Evolutionary conservation across 2,329 filamentous ascomycete genomes (phyloP).

Genomic region (Botryosphaeria dothidea): DNA sequence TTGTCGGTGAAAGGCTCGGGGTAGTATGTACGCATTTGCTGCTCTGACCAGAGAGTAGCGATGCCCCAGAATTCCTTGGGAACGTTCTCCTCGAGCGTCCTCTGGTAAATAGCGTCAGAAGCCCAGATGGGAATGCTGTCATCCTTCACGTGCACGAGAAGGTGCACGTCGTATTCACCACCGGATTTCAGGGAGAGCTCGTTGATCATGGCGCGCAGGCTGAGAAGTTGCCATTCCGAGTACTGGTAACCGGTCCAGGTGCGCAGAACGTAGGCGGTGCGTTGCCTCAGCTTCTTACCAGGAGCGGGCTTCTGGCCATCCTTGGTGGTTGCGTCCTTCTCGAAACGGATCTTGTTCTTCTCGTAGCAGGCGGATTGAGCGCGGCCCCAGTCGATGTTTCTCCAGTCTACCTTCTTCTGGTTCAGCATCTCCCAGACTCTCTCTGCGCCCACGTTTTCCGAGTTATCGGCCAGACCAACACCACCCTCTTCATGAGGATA

Average conservation of each 20-base stretch:
- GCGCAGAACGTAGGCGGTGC: constrained; percentile 82
- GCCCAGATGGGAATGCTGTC: constrained; percentile 75
- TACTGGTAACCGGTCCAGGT: constrained; percentile 83
- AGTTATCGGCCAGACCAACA: constrained; percentile 49
- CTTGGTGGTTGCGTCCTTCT: constrained; percentile 31
- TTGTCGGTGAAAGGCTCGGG: constrained; percentile 74
- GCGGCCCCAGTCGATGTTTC: constrained; percentile 49
- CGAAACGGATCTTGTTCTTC: constrained; percentile 52
- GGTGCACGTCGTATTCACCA: constrained; percentile 82
- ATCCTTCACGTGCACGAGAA: constrained; percentile 84
- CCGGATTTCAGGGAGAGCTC: constrained; percentile 80
- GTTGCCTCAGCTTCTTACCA: constrained; percentile 48
- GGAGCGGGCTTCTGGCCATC: constrained; percentile 27
- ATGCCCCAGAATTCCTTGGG: constrained; percentile 86
- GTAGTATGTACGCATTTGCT: constrained; percentile 89
- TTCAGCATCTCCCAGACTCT: constrained; percentile 59
- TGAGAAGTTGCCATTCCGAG: constrained; percentile 75
- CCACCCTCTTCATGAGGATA: constrained; percentile 48
- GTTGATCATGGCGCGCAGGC: constrained; percentile 78
- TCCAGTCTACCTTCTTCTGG: constrained; percentile 52
- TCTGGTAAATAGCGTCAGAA: constrained; percentile 67
- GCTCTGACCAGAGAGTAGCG: constrained; percentile 89
- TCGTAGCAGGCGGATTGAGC: constrained; percentile 50
- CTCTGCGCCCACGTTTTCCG: constrained; percentile 46
- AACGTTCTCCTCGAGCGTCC: constrained; percentile 66